Evolutionary conservation across 805 yeast species (phyloP), one percentile per base, ranked within the genome.

Genomic region (Saturnispora silvae): DNA sequence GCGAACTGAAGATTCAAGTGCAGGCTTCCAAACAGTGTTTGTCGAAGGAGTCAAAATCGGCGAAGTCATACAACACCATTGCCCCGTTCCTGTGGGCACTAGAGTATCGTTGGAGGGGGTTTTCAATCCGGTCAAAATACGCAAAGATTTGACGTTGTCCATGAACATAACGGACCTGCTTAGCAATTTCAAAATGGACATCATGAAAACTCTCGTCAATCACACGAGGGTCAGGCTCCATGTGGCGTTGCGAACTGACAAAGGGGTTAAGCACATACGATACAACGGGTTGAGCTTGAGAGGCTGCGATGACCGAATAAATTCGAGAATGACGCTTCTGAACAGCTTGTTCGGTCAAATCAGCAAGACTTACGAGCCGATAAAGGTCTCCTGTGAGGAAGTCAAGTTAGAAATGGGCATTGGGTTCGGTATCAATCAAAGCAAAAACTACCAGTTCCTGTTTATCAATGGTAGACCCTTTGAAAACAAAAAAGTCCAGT

Each of bases 71-170:
- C 35, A 29, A 10, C 14, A 26, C 18, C 22, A 29, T 23, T 8
- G 17, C 8, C 23, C 16, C 16, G 33, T 37, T 4, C 28, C 26
- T 2, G 20, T 33, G 8, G 77, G 77, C 0, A 67, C 77, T 0
- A 34, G 50, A 0, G 54, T 70, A 3, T 41, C 46, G 3, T 57
- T 62, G 3, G 42, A 54, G 5, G 63, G 65, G 34, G 34, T 73
- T 10, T 75, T 72, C 48, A 53, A 53, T 2, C 60, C 54, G 18
- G 25, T 64, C 1, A 72, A 73, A 0, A 75, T 72, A 4, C 51
- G 81, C 17, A 51, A 57, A 23, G 41, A 38, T 1, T 56, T 55
- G 5, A 20, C 60, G 1, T 20, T 45, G 4, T 42, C 46, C 3
- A 29, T 20, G 13, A 13, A 37, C 5, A 28, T 23, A 9, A 20